Evolutionary conservation across 2,329 filamentous ascomycete species (phyloP), one percentile per base, ranked within the genome.

Genomic region (Ambrosiella cleistominuta): DNA sequence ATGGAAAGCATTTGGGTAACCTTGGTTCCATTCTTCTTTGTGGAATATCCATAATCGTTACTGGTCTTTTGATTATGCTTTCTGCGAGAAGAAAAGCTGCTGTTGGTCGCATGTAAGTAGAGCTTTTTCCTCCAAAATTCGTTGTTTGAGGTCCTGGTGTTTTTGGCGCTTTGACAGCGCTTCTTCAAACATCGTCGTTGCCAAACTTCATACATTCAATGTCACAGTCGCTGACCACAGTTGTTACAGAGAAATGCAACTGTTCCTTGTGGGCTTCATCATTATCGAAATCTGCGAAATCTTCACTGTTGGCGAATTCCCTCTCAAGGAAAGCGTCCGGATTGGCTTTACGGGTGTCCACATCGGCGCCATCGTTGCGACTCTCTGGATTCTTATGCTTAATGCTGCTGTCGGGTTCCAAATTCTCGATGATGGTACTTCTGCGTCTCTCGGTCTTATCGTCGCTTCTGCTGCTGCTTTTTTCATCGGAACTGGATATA

Each of bases 401-500:
- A 97, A 97, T 66, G 89, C 88, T 3, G 73, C 94, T 3, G 88
- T 98, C 51, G 93, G 93, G 51, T 98, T 87, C 69, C 93, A 98
- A 68, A 72, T 97, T 19, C 75, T 97, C 50, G 93, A 98, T 64
- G 93, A 98, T 65, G 93, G 93, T 53, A 98, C 93, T 0, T 77
- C 85, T 0, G 70, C 94, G 27, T 97, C 91, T 0, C 66, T 97
- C 12, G 85, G 80, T 5, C 76, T 97, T 3, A 81, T 95, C 57
- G 62, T 83, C 55, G 72, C 73, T 47, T 96, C 91, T 12, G 83
- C 85, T 0, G 70, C 75, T 9, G 72, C 80, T 12, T 73, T 97
- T 57, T 86, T 97, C 66, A 75, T 97, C 62, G 93, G 93, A 59
- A 95, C 90, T 1, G 91, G 90, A 39, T 98, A 96, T 69, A 94